Base-by-base conservation (phyloP, 805 yeast genomes). In the Saccharomycopsis sp. region DNA sequence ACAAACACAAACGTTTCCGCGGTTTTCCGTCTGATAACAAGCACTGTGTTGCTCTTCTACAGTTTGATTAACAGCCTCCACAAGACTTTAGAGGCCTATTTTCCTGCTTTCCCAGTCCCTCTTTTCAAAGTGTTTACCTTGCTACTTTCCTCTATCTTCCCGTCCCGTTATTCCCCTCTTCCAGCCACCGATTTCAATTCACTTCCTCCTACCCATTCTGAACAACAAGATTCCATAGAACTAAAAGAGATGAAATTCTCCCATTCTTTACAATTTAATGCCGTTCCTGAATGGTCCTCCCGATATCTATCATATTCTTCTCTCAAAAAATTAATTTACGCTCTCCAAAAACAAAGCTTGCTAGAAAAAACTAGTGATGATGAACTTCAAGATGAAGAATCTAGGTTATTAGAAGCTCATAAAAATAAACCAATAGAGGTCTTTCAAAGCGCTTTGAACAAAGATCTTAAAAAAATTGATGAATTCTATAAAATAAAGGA, bases 251-350 rank as follows among this genome's bases (percentile, higher is more conserved):
- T 89, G 98, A 89, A 89, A 71, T 89, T 89, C 63, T 81, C 95
- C 20, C 95, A 88, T 56, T 84, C 96, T 4, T 64, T 89, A 49
- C 96, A 89, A 69, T 88, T 89, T 62, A 89, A 89, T 60, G 95
- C 97, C 19, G 97, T 92, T 3, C 96, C 98, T 2, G 97, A 92
- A 59, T 89, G 98, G 98, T 75, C 95, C 10, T 78, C 94, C 21
- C 76, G 83, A 57, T 89, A 89, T 60, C 79, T 89, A 42, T 88
- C 94, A 41, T 89, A 89, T 60, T 82, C 95, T 1, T 78, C 83
- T 29, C 66, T 92, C 44, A 89, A 92, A 59, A 85, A 84, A 62
- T 69, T 83, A 31, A 82, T 88, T 21, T 89, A 88, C 58, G 67
- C 77, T 14, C 66, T 89, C 35, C 96, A 92, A 55, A 45, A 45